These are phyloP conservation scores for Rhodotorula kratochvilovae DNA, from an alignment of 768 basidiomycete species.

Conservation along the genomic window DNA sequence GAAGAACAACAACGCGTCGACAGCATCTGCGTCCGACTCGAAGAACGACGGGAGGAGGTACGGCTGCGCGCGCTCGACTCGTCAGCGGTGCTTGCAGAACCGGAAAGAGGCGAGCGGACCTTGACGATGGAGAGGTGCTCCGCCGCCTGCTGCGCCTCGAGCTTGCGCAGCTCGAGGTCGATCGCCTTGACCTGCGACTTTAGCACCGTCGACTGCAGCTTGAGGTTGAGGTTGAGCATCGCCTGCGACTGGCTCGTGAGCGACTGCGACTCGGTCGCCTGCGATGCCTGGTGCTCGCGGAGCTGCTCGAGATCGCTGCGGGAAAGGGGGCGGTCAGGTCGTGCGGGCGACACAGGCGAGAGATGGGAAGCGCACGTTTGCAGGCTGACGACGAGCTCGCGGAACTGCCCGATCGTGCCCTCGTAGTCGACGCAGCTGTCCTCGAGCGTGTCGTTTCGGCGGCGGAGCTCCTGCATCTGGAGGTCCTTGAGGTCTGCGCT, in stretches of 20 bases:
- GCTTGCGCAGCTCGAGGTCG: constrained; percentile 77
- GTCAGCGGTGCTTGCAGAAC: not conserved
- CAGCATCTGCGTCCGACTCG: constrained; percentile 82
- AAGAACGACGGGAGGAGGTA: constrained; percentile 87
- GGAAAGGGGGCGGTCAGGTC: not conserved
- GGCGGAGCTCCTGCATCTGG: constrained; percentile 62
- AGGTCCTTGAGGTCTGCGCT: constrained; percentile 56
- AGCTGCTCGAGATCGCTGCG: constrained; percentile 79
- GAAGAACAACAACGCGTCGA: constrained; percentile 87
- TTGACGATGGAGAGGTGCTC: constrained; percentile 79
- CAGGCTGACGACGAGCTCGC: constrained; percentile 78
- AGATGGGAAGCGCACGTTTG: constrained; percentile 62
- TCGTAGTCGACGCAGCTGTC: constrained; percentile 81
- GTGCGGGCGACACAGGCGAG: no score
- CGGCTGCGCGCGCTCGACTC: constrained; percentile 53
- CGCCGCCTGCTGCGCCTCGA: constrained; percentile 75
- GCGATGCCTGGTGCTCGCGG: constrained; percentile 76
- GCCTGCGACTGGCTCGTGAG: constrained; percentile 84
- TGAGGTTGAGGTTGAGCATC: constrained; percentile 90
- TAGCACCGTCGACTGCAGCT: constrained; percentile 80
- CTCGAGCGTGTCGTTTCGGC: constrained; percentile 65
- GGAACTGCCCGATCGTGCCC: constrained; percentile 80
- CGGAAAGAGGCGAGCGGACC: constrained; percentile 49
- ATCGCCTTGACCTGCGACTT: constrained; percentile 87
- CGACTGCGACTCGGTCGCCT: constrained; percentile 73